Percentiles rank a stretch among this genome's conserved stretches.
These are phyloP conservation scores for Debaryomyces coudertii DNA, from an alignment of 1,139 yeast genomes.

Conservation along the genomic window DNA sequence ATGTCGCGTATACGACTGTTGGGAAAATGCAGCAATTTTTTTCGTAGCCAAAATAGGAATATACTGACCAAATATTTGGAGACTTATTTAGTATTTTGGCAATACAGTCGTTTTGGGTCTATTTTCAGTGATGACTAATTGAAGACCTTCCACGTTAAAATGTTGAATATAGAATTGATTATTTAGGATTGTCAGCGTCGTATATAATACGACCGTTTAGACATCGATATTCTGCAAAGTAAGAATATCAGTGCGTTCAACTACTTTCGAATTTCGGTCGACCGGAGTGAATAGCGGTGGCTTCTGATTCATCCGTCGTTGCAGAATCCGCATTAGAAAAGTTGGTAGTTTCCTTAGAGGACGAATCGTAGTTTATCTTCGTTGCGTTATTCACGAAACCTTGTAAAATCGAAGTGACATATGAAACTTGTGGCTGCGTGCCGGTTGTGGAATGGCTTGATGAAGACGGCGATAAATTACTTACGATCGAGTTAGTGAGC, in stretches of 20 bases:
- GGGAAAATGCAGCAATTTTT: slow-evolving; percentile 5
- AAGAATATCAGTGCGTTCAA: not conserved
- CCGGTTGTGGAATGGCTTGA: slow-evolving; percentile 13
- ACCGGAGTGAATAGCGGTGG: slow-evolving; percentile 16
- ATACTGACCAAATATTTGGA: not conserved
- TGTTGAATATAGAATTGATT: not conserved
- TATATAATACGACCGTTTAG: not conserved
- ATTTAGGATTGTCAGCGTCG: not conserved
- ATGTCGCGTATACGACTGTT: slow-evolving; percentile 4
- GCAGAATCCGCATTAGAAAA: slow-evolving; percentile 35
- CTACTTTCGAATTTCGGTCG: not conserved
- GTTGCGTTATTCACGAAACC: slow-evolving; percentile 41
- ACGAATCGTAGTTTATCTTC: slow-evolving; percentile 24
- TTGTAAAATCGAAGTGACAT: slow-evolving; percentile 43
- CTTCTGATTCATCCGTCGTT: slow-evolving; percentile 37
- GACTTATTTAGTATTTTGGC: not conserved
- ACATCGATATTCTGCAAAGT: not conserved
- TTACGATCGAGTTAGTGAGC: slow-evolving; percentile 28
- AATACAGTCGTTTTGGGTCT: not conserved
- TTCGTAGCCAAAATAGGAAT: not conserved
- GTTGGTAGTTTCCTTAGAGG: slow-evolving; percentile 12
- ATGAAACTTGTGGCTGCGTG: slow-evolving; percentile 28
- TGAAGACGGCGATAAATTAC: slow-evolving; percentile 13
- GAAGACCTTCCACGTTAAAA: not conserved
- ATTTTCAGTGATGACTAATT: not conserved